phyloP scores from a whole-genome alignment of 495 filamentous ascomycete species.

The Thermothielavioides terrestris region DNA sequence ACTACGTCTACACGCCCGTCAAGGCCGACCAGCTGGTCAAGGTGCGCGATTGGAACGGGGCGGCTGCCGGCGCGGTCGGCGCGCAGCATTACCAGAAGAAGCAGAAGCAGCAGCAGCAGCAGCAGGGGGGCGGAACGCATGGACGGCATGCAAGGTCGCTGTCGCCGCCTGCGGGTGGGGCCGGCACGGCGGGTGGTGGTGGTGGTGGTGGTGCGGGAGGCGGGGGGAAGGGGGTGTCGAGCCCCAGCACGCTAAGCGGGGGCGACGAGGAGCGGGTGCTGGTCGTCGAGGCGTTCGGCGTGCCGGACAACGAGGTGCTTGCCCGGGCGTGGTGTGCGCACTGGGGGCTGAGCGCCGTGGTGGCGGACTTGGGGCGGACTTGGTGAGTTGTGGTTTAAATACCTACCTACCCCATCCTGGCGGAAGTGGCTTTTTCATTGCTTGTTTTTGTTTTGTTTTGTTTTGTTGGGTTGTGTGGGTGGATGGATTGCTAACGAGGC shows the following conservation, averaged over 20 bases:
- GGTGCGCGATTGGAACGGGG: constrained; percentile 52
- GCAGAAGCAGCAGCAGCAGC: neutral
- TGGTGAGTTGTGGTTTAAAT: constrained; percentile 43
- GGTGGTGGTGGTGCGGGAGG: neutral
- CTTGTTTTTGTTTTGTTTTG: neutral
- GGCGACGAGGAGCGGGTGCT: constrained; percentile 51
- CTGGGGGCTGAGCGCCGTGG: constrained; percentile 57
- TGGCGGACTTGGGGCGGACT: constrained; percentile 57
- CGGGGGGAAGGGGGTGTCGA: constrained; percentile 5
- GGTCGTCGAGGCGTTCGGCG: constrained; percentile 61
- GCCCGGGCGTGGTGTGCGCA: constrained; percentile 64
- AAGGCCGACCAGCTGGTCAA: constrained; percentile 51
- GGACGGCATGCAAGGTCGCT: constrained; percentile 11
- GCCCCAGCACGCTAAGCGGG: constrained; percentile 12
- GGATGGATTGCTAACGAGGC: constrained; percentile 5
- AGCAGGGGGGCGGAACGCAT: neutral
- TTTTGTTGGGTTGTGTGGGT: neutral
- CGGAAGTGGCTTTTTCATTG: neutral
- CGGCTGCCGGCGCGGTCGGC: neutral
- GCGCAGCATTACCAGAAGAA: neutral
- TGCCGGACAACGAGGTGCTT: constrained; percentile 63
- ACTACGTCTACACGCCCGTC: constrained; percentile 49
- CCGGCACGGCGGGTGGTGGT: neutral
- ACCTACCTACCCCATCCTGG: too few relatives aligned
- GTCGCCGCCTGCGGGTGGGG: constrained; percentile 11